Evolutionary conservation across 345 rosid genomes (phyloP).

Genomic region (Jatropha curcas): DNA sequence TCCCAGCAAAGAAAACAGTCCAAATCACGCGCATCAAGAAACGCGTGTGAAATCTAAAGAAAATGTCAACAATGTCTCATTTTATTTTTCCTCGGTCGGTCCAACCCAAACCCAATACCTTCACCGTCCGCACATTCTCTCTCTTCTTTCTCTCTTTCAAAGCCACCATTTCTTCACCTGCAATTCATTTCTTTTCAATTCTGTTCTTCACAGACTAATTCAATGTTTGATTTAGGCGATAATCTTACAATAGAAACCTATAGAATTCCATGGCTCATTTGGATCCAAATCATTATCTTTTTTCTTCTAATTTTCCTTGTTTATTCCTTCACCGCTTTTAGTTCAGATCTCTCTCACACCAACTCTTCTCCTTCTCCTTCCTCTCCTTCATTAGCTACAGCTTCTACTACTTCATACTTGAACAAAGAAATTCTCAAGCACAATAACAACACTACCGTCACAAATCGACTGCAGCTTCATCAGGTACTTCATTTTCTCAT

Average conservation of each 20-base stretch:
- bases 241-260: slow-evolving; percentile 51
- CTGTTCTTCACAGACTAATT: too few species aligned
- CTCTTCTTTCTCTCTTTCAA: not conserved
- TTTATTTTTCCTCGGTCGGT: too few species aligned
- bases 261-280: slow-evolving; percentile 72
- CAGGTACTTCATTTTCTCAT: slow-evolving; percentile 39
- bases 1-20: too few species aligned
- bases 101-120: not conserved
- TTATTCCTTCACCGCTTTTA: slow-evolving; percentile 37
- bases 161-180: too few species aligned
- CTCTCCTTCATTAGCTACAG: slow-evolving; percentile 15
- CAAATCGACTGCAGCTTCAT: slow-evolving; percentile 21
- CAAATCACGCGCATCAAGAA: too few species aligned
- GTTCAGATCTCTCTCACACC: slow-evolving; percentile 31
- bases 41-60: too few species aligned
- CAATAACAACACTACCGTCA: not conserved
- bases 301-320: slow-evolving; percentile 70
- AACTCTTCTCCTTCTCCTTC: slow-evolving; percentile 22
- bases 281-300: slow-evolving; percentile 72
- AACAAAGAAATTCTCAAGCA: slow-evolving; percentile 9
- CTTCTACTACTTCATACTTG: not conserved
- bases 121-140: not conserved
- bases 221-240: slow-evolving; percentile 57
- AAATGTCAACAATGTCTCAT: too few species aligned
- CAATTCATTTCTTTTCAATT: not conserved